Evolutionary conservation across 2,329 filamentous ascomycete genomes (phyloP).

Genomic region (Verticillium dahliae): DNA sequence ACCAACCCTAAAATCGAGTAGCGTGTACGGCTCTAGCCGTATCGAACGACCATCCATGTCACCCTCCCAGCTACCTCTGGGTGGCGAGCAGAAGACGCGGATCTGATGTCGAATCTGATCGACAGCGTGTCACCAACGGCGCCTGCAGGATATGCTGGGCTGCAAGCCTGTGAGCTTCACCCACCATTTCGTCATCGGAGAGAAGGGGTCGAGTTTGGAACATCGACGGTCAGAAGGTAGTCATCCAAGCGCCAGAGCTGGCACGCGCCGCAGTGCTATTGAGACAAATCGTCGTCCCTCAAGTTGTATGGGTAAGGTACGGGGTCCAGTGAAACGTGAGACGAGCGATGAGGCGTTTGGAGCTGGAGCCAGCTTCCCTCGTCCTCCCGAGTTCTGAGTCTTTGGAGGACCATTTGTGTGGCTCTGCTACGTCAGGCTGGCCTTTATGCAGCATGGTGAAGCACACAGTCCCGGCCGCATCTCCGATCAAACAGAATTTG

Average conservation of each 20-base stretch:
- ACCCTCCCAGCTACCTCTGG: not conserved
- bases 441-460: not conserved
- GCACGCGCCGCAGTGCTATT: not conserved
- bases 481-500: not conserved
- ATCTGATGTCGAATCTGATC: not conserved
- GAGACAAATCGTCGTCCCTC: not conserved
- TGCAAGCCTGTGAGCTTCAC: not conserved
- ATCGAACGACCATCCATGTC: not conserved
- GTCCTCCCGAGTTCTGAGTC: not conserved
- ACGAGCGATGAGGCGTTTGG: not conserved
- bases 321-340: not conserved
- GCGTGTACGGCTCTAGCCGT: not conserved
- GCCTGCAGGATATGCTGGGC: not conserved
- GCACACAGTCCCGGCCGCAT: not conserved
- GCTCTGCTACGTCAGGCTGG: not conserved
- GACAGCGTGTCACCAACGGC: not conserved
- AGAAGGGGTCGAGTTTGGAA: not conserved
- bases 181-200: not conserved
- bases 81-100: not conserved
- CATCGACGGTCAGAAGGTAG: not conserved
- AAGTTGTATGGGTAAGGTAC: constrained; percentile 3
- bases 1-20: not conserved
- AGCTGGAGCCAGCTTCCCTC: not conserved
- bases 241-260: not conserved
- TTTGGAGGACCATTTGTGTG: not conserved